Base-by-base conservation (phyloP, 208 protist genomes). In the Wallacemonas collosoma region DNA sequence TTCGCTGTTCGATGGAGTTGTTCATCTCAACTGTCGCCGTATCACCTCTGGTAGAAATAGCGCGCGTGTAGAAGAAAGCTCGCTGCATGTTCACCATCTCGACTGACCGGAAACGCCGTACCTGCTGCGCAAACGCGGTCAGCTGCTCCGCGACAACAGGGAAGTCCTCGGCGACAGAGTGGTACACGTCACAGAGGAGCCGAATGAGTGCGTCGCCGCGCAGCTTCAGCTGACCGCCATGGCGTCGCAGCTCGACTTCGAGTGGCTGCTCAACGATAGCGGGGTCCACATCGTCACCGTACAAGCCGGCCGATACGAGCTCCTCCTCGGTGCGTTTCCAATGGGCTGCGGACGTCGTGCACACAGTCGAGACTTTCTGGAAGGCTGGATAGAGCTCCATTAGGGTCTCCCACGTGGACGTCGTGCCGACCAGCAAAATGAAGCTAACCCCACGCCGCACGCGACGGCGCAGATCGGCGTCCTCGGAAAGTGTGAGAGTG, bases 361-460 rank as follows among this genome's bases (percentile, higher is more conserved):
- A 38, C 14, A 92, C 26, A 5, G 72, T 72, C 2, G 68, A 80
- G 56, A 86, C 73, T 15, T 54, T 70, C 17, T 58, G 11, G 35
- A 93, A 48, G 43, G 83, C 85, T 7, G 86, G 90, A 67, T 88
- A 86, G 48, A 61, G 77, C 39, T 44, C 54, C 2, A 75, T 73
- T 11, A 91, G 50, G 5, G 66, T 66, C 17, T 72, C 76, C 75
- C 87, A 72, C 44, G 76, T 78, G 35, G 67, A 64, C 43, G 68
- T 75, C 68, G 75, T 79, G 39, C 36, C 38, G 26, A 89, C 58
- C 61, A 93, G 88, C 8, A 87, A 69, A 15, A 93, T 58, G 67
- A 93, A 86, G 73, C 80, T 81, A 17, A 95, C 56, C 50, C 82
- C 75, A 3, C 80, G 73, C 1, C 79, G 85, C 41, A 95, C 72